Evolutionary conservation across 805 yeast species (phyloP), one percentile per base, ranked within the genome.

Genomic region (Metschnikowia arizonensis): DNA sequence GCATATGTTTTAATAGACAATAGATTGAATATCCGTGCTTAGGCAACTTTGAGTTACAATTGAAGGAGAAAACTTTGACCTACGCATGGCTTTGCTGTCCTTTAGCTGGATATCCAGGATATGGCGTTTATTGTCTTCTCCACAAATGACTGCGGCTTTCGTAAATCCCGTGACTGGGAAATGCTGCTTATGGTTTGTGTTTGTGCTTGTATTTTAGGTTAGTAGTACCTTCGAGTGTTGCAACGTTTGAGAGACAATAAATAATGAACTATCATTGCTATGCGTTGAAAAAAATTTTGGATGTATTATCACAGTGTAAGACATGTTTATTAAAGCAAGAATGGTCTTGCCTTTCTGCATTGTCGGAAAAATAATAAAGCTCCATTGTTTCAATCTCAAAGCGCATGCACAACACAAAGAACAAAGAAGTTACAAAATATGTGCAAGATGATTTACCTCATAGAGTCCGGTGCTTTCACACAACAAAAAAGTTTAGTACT

Each of bases 41-140:
- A 21, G 29, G 25, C n/a, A 33, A n/a, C 25, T 33, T 19, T 33
- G 17, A 21, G 36, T 33, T 9, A 33, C n/a, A n/a, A 23, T 21
- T 33, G 7, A 30, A 12, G 15, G 26, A 5, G 17, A 21, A 33
- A 33, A 33, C 12, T 33, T 33, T 33, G 17, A 21, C 17, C 25
- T n/a, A 18, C 25, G 36, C 36, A 26, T 33, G 36, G 26, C 36
- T 33, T 33, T 9, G 36, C 36, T 33, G 36, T 33, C 36, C 36
- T 33, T 21, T 33, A 21, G 36, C 19, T 19, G n/a, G 6, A n/a
- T 3, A n/a, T n/a, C 15, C 36, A 19, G 36, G 25, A 33, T 33
- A 21, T n/a, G 17, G 36, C 26, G 24, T 26, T 10, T 19, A 21
- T 32, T 33, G 36, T 33, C 25, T 33, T 33, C 36, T 33, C 36